A percentile compares a stretch with the other conserved stretches of the same genome.
phyloP scores from a whole-genome alignment of 176 grass and related monocot species.

The Aegilops tauschii region DNA sequence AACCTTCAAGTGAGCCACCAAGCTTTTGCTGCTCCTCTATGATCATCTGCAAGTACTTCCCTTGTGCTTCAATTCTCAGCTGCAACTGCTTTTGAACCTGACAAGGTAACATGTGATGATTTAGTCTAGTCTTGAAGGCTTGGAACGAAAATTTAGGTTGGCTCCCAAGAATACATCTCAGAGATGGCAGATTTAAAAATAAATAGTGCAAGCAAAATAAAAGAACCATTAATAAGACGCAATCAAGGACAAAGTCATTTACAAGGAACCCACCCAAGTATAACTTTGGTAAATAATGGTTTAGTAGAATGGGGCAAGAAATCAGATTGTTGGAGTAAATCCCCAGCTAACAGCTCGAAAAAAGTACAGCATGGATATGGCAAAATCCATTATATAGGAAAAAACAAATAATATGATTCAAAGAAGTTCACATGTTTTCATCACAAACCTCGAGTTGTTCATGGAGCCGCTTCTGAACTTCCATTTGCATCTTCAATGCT shows the following conservation, averaged over 20 bases:
- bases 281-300: not conserved
- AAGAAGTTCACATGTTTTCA: not conserved
- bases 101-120: slow-evolving; percentile 17
- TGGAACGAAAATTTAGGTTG: not conserved
- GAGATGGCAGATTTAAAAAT: not conserved
- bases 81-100: slow-evolving; percentile 97
- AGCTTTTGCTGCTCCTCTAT: slow-evolving; percentile 93
- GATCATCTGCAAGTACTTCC: slow-evolving; percentile 92
- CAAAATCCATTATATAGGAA: not conserved
- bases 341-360: not conserved
- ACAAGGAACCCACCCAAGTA: not conserved
- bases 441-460: slow-evolving; percentile 90
- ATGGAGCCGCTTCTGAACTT: slow-evolving; percentile 93
- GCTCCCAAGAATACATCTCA: not conserved
- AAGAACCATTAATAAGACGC: not conserved
- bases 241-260: not conserved
- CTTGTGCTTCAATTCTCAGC: slow-evolving; percentile 95
- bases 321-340: not conserved
- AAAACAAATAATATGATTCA: not conserved
- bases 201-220: not conserved
- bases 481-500: slow-evolving; percentile 95
- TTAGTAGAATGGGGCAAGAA: not conserved
- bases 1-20: slow-evolving; percentile 47
- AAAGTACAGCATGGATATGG: not conserved
- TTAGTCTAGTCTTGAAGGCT: not conserved